Evolutionary conservation across 2,329 filamentous ascomycete genomes (phyloP), one percentile per base, ranked within the genome.

Genomic region (Pseudogymnoascus sp.): DNA sequence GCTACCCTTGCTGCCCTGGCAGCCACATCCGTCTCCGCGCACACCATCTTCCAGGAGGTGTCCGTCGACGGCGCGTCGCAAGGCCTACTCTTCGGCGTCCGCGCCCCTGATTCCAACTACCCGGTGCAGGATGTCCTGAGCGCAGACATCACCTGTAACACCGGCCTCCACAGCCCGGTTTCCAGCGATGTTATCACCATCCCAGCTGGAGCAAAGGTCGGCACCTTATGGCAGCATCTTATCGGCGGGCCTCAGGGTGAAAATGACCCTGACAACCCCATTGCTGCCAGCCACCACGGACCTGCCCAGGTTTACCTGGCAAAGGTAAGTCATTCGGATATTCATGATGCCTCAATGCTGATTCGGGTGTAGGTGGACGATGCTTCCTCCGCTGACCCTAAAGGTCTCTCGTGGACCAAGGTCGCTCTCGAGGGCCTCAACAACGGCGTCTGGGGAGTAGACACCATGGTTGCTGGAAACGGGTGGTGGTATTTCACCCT

Each of bases 401-500:
- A 68, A 29, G 61, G 60, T 3, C 45, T 65, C 19, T 58, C 60
- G 5, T 71, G 69, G 69, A 70, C 70, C 61, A 86, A 86, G 77
- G 80, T 86, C 63, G 78, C 79, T 35, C 77, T 78, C 63, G 65
- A 68, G 31, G 68, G 69, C 1, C 64, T 69, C 10, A 63, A 69
- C 14, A 62, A 62, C 5, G 61, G 61, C 1, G 66, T 67, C 38
- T 71, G 69, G 69, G 69, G 64, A 6, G 69, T 70, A 14, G 68
- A 70, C 23, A 67, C 64, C 11, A 66, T 70, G 61, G 68, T 69
- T 58, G 69, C 66, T 16, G 70, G 70, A 61, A 72, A 70, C 39
- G 74, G 80, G 33, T 81, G 78, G 76, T 74, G 74, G 60, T 78
- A 77, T 65, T 80, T 83, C 71, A 75, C 74, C 62, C 72, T 84